Conservation (phyloP, 257 asterid genomes). For the Salvia splendens region DNA sequence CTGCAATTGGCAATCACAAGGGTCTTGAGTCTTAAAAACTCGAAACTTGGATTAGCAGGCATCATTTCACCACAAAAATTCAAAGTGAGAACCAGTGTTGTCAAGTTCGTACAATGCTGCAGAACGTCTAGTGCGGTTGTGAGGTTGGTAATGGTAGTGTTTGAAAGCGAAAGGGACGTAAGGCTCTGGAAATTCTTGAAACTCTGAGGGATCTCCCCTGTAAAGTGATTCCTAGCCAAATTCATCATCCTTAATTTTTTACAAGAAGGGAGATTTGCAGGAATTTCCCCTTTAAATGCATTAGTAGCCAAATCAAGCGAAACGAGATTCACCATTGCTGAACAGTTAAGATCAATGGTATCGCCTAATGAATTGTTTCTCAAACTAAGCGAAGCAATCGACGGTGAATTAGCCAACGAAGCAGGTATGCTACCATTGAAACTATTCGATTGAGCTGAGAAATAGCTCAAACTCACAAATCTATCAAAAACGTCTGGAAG, state of each 20-base stretch:
- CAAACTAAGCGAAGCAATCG: slow-evolving; percentile 50
- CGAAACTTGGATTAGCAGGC: slow-evolving; percentile 52
- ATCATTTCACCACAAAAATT: slow-evolving; percentile 57
- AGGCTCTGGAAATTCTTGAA: slow-evolving; percentile 64
- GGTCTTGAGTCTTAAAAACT: slow-evolving; percentile 52
- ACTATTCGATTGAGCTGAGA: slow-evolving; percentile 68
- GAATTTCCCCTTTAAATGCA: slow-evolving; percentile 55
- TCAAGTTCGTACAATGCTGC: slow-evolving; percentile 67
- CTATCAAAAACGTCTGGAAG: slow-evolving; percentile 64
- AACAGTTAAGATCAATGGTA: slow-evolving; percentile 59
- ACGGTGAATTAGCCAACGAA: slow-evolving; percentile 63
- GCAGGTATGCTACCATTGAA: slow-evolving; percentile 58
- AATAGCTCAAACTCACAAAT: slow-evolving; percentile 43
- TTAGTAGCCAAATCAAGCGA: slow-evolving; percentile 75
- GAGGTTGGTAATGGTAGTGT: slow-evolving; percentile 57
- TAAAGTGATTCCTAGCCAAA: slow-evolving; percentile 57
- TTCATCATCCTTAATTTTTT: slow-evolving; percentile 48
- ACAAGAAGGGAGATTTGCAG: slow-evolving; percentile 61
- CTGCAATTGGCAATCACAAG: slow-evolving; percentile 71
- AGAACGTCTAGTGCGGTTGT: slow-evolving; percentile 52
- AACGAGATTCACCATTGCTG: slow-evolving; percentile 68
- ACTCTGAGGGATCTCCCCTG: slow-evolving; percentile 69
- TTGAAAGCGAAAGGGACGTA: slow-evolving; percentile 63
- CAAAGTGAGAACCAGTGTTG: slow-evolving; percentile 61
- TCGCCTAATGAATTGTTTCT: slow-evolving; percentile 70